Evolutionary conservation across 2,329 filamentous ascomycete genomes (phyloP), one percentile per base, ranked within the genome.

Genomic region (Cercospora sp.): DNA sequence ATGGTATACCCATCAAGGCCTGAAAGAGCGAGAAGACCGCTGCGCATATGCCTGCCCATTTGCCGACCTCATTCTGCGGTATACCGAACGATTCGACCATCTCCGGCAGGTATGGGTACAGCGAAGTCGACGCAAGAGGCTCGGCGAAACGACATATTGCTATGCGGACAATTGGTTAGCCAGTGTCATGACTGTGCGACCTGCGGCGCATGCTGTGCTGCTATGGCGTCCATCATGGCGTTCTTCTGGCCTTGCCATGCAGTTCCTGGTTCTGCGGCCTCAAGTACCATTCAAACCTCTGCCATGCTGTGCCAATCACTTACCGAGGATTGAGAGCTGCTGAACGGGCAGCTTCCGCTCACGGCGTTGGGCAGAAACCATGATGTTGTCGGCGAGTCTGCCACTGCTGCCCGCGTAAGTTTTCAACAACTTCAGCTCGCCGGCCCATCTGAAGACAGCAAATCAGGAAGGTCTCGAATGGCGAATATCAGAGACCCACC

Each of bases 61-160:
- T 90, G 51, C 91, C 91, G 26, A 97, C 87, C 55, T 92, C 84
- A 73, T 90, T 87, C 72, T 88, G 85, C 7, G 87, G 84, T 16
- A 96, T 84, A 9, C 90, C 89, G 71, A 96, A 93, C 77, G 88
- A 90, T 73, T 89, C 86, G 66, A 97, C 91, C 91, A 97, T 95
- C 79, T 94, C 91, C 89, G 94, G 68, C 87, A 96, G 73, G 90
- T 97, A 97, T 12, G 94, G 94, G 75, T 94, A 97, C 79, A 97
- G 94, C 77, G 92, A 94, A 2, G 93, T 97, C 71, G 96, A 87
- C 64, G 94, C 92, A 74, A 97, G 93, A 26, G 94, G 94, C 80
- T 97, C 94, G 69, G 93, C 92, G 74, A 97, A 88, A 69, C 94
- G 93, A 78, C 94, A 94, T 85, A 97, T 92, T 79, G 93, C 94